Evolutionary conservation across 1,139 yeast genomes (phyloP), one percentile per base, ranked within the genome.

Genomic region (Yamadazyma pseudoaaseri): DNA sequence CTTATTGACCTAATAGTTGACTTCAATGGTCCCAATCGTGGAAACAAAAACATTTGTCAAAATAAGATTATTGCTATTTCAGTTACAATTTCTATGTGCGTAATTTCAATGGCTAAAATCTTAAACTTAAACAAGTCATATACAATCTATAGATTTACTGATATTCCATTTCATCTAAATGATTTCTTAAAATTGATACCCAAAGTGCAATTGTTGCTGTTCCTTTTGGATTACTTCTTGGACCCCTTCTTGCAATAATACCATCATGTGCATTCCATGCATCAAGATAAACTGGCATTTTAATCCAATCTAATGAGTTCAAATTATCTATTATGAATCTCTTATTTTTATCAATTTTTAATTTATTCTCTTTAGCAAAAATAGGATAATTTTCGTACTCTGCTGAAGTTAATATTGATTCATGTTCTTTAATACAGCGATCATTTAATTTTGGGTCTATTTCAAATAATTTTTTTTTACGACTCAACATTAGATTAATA

Each of bases 251-350:
- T 8, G 86, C 83, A 16, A 81, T 80, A 27, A 83, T 78, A 0
- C 82, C 81, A 47, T 79, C 87, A 49, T 84, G 94, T 0, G 92
- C 77, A 53, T 83, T 83, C 56, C 81, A 65, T 11, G 79, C 73
- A 44, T 79, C 83, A 28, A 81, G 64, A 46, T 75, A 79, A 2
- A 79, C 77, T 0, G 89, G 81, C 11, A 82, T 63, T 47, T 82
- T 81, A 33, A 73, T 61, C 89, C 90, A 82, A n/a, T 68, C 61
- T 9, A 83, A 48, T 17, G 57, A 45, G 47, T 79, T 79, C 49
- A 84, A 60, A 42, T 76, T 73, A 2, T 64, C 51, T 22, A 73
- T 53, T 20, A 81, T 81, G 12, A 44, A 49, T 26, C 41, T 39
- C 39, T 80, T 62, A 2, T 64, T 65, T 0, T 56, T 49, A 34